phyloP scores from a whole-genome alignment of 345 rosid species.

The Citrus trifoliata region DNA sequence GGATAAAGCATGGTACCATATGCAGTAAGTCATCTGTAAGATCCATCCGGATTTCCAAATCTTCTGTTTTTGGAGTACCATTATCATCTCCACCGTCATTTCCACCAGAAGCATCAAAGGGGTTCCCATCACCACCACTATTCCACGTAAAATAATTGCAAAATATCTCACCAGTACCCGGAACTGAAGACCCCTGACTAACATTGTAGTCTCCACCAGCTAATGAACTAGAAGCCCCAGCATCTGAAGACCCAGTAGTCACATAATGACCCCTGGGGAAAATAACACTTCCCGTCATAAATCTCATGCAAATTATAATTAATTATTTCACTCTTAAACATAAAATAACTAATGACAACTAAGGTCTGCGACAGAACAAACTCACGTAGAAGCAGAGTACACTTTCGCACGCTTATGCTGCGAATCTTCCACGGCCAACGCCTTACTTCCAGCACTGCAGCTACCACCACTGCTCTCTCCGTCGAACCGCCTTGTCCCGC shows the following conservation, averaged over 20 bases:
- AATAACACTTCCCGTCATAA: background rate
- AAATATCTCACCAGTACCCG: slow-evolving; percentile 37
- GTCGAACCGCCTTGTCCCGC: slow-evolving; percentile 20
- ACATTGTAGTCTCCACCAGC: slow-evolving; percentile 30
- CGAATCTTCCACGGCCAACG: slow-evolving; percentile 43
- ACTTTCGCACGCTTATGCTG: slow-evolving; percentile 87
- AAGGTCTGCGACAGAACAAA: background rate
- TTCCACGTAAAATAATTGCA: slow-evolving; percentile 65
- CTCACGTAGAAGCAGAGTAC: slow-evolving; percentile 49
- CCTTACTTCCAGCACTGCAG: slow-evolving; percentile 16
- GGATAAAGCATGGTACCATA: slow-evolving; percentile 49
- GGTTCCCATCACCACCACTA: slow-evolving; percentile 40
- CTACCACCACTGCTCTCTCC: slow-evolving; percentile 53
- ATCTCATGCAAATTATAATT: background rate
- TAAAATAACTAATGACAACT: background rate
- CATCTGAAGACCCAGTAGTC: slow-evolving; percentile 28
- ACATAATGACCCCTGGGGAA: slow-evolving; percentile 40
- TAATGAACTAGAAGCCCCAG: slow-evolving; percentile 34
- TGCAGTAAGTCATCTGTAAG: slow-evolving; percentile 91
- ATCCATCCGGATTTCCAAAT: slow-evolving; percentile 75
- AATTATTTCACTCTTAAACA: background rate
- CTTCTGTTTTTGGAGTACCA: slow-evolving; percentile 44
- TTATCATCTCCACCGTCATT: slow-evolving; percentile 48
- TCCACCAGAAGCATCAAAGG: slow-evolving; percentile 31
- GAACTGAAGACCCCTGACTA: slow-evolving; percentile 31